These are phyloP conservation scores for Wickerhamiella sorbophila DNA, from an alignment of 805 yeast species.

Conservation along the genomic window DNA sequence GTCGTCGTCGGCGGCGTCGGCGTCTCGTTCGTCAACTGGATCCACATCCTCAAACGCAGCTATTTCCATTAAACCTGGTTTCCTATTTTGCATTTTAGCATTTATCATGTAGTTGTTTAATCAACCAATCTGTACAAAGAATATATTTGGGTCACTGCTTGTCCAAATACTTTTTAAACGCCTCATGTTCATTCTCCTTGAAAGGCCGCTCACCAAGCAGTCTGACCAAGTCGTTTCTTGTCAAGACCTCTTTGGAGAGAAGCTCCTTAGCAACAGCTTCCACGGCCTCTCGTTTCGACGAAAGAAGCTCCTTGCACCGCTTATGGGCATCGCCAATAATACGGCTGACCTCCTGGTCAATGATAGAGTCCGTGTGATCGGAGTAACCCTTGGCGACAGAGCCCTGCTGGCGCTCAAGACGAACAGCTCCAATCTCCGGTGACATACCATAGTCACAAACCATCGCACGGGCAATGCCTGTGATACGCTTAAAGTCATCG, in stretches of 20 bases:
- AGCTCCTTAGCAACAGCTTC: constrained; percentile 62
- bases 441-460: constrained; percentile 83
- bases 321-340: constrained; percentile 52
- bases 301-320: constrained; percentile 42
- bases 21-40: too few species aligned
- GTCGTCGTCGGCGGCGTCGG: too few species aligned
- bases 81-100: neutral
- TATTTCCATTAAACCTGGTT: neutral
- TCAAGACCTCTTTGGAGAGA: constrained; percentile 58
- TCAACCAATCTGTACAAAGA: neutral
- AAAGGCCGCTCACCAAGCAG: constrained; percentile 66
- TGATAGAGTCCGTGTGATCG: constrained; percentile 51
- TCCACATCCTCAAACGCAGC: too few species aligned
- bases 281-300: constrained; percentile 45
- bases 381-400: constrained; percentile 53
- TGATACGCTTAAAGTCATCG: constrained; percentile 85
- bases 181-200: constrained; percentile 58
- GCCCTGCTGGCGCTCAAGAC: constrained; percentile 34
- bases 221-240: constrained; percentile 67
- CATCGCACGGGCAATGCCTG: constrained; percentile 81
- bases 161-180: constrained; percentile 76
- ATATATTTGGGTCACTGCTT: constrained; percentile 10
- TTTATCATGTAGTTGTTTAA: neutral
- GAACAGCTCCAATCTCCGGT: constrained; percentile 54
- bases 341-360: constrained; percentile 56